Base-by-base conservation (phyloP, 106 monocot species). In the Xerophyta viscosa region DNA sequence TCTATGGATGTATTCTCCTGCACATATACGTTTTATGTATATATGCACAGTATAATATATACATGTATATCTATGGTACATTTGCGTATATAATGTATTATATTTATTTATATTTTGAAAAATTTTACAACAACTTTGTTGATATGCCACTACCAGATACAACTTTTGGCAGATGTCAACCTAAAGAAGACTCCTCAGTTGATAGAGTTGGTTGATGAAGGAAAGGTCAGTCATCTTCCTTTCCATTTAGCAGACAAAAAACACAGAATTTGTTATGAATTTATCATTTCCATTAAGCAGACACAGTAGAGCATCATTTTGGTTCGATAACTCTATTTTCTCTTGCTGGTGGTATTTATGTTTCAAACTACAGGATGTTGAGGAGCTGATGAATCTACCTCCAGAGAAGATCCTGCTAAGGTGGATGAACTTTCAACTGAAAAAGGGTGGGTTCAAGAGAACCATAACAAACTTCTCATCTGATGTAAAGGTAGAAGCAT, bases 351-450 rank as follows among this genome's bases (percentile, higher is more conserved):
- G n/a, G n/a, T n/a, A n/a, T n/a, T n/a, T n/a, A n/a, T n/a, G n/a
- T n/a, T n/a, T n/a, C n/a, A n/a, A n/a, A n/a, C n/a, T 52, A 30
- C 67, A 84, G 83, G 83, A 84, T 67, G 55, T 79, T 46, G 84
- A 89, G 51, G 96, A 96, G 62, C 70, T 96, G 17, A 48, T 96
- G 88, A 79, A 72, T 44, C 68, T 96, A 52, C 71, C 75, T 14
- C 96, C 96, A 50, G 96, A 96, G 54, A 96, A 89, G 60, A 66
- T 96, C 72, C 51, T 96, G 31, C 82, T 96, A 23, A 76, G 73
- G 54, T 96, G 96, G 96, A 96, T 96, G 96, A 96, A 96, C 62
- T 85, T 85, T 69, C 96, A 96, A 74, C 82, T 96, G 12, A 80
- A 89, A 52, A 96, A 86, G 68, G 96, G 85, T 61, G 96, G 89